Base-by-base conservation (phyloP, 768 basidiomycete genomes). In the Macrolepiota dolichaula region DNA sequence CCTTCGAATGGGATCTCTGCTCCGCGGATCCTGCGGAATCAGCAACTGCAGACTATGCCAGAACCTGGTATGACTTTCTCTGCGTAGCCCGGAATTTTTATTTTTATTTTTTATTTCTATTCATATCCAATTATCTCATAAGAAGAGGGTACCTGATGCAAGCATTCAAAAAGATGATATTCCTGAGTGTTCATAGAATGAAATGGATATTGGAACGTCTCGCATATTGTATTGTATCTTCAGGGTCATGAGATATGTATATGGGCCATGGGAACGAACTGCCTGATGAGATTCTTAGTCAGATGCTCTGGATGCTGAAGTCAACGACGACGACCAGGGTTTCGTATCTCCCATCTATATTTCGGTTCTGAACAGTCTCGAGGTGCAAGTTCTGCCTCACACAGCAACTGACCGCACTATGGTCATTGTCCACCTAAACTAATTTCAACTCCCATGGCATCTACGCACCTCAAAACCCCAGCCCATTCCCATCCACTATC, bases 401-500 rank as follows among this genome's bases (percentile, higher is more conserved):
- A 15, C 35, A 15, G 32, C n/a, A 7, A 1, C 55, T 44, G 15
- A 40, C 24, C 32, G 19, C 17, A 60, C 59, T 44, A 55, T 63
- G 58, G 47, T 25, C 37, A 24, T 35, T 52, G 50, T 19, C 29
- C 40, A 22, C 55, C 37, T 51, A 42, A 46, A 46, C 25, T 59
- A 25, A 29, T 35, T 49, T n/a, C 32, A 37, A 52, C 59, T 47
- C 58, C 62, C 27, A 79, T 79, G 76, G 49, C 77, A 52, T 76
- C 79, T 55, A 71, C 70, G 27, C 77, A 80, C 35, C 62, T 66
- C 46, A 79, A 79, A 70, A 87, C 82, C 5, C 84, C 85, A 24
- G 87, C 88, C 22, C 77, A 92, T 62, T 84, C 84, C 0, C 91
- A 93, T 67, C 91, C 91, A 38, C 82, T 93, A 24, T 84, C 82